phyloP scores from a whole-genome alignment of 805 yeast genomes.

The Candida taoyuanica region DNA sequence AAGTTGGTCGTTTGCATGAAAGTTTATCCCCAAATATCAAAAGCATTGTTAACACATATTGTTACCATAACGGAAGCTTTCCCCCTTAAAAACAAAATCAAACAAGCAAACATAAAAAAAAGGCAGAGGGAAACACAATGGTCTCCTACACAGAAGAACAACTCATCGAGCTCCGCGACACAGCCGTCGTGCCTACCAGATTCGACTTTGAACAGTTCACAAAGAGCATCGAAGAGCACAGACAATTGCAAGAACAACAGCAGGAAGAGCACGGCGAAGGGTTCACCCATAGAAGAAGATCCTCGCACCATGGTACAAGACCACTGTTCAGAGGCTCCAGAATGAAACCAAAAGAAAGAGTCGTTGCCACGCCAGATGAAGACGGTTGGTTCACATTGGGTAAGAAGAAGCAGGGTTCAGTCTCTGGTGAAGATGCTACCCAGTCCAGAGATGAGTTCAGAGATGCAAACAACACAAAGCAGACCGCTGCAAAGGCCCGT shows the following conservation, averaged over 20 bases:
- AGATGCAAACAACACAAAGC: slow-evolving; percentile 34
- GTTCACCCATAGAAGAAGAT: slow-evolving; percentile 47
- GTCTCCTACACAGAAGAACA: slow-evolving; percentile 66
- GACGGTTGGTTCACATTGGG: slow-evolving; percentile 80
- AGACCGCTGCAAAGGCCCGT: slow-evolving; percentile 42
- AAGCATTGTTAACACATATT: too few species aligned
- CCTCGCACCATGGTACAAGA: slow-evolving; percentile 39
- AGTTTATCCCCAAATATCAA: too few species aligned
- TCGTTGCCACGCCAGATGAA: slow-evolving; percentile 51
- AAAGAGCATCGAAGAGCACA: slow-evolving; percentile 61
- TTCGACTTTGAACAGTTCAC: slow-evolving; percentile 62
- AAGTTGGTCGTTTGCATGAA: background rate
- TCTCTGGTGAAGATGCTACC: slow-evolving; percentile 49
- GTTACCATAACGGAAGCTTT: too few species aligned
- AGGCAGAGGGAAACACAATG: too few species aligned
- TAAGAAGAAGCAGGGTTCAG: slow-evolving; percentile 26
- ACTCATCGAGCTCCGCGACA: slow-evolving; percentile 51
- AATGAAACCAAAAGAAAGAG: slow-evolving; percentile 27
- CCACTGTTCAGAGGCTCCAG: slow-evolving; percentile 55
- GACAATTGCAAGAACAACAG: slow-evolving; percentile 42
- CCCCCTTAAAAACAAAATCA: too few species aligned
- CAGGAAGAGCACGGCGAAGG: slow-evolving; percentile 28
- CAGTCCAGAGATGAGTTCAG: slow-evolving; percentile 42
- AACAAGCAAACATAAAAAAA: too few species aligned
- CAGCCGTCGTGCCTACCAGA: slow-evolving; percentile 56